A percentile compares a stretch with the other conserved stretches of the same genome.
Evolutionary conservation across 495 filamentous ascomycete genomes (phyloP).

Genomic region (Talaromyces borbonicus): DNA sequence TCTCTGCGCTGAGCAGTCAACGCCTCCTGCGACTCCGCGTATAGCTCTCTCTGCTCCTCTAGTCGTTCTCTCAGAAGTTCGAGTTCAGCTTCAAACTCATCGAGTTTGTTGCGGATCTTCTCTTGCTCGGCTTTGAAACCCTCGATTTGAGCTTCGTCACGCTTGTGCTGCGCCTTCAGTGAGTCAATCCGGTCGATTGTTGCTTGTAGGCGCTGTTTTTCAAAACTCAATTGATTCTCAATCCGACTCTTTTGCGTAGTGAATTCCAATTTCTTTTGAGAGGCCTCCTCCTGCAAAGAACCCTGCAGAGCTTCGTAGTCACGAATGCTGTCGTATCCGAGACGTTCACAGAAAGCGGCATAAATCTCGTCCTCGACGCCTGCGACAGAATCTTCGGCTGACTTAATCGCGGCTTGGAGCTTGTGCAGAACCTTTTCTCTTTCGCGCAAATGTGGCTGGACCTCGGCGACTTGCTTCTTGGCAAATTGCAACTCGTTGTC

Average conservation of each 20-base stretch:
- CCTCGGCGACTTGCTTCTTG: slow-evolving; percentile 58
- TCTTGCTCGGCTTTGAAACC: slow-evolving; percentile 65
- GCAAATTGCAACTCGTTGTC: slow-evolving; percentile 68
- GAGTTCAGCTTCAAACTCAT: slow-evolving; percentile 63
- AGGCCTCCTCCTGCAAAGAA: slow-evolving; percentile 76
- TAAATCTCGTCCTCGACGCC: slow-evolving; percentile 86
- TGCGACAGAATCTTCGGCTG: slow-evolving; percentile 67
- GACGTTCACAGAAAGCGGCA: slow-evolving; percentile 70
- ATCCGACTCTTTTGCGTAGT: slow-evolving; percentile 73
- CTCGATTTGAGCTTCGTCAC: slow-evolving; percentile 54
- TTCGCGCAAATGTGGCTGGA: slow-evolving; percentile 68
- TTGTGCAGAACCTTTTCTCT: slow-evolving; percentile 57
- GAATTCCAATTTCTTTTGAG: slow-evolving; percentile 78
- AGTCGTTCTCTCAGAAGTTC: slow-evolving; percentile 65
- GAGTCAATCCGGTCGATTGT: slow-evolving; percentile 59
- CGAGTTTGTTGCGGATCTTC: slow-evolving; percentile 60
- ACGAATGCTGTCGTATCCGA: slow-evolving; percentile 82
- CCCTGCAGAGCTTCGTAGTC: slow-evolving; percentile 91
- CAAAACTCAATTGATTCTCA: slow-evolving; percentile 69
- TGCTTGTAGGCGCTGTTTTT: slow-evolving; percentile 55
- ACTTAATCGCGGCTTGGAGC: slow-evolving; percentile 52
- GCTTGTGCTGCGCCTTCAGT: slow-evolving; percentile 54
- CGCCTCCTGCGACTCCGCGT: slow-evolving; percentile 59
- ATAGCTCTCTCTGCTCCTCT: slow-evolving; percentile 52
- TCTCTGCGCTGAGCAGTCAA: slow-evolving; percentile 75